These are phyloP conservation scores for Hemileccinum hortonii DNA, from an alignment of 1,284 basidiomycete species.

Conservation along the genomic window DNA sequence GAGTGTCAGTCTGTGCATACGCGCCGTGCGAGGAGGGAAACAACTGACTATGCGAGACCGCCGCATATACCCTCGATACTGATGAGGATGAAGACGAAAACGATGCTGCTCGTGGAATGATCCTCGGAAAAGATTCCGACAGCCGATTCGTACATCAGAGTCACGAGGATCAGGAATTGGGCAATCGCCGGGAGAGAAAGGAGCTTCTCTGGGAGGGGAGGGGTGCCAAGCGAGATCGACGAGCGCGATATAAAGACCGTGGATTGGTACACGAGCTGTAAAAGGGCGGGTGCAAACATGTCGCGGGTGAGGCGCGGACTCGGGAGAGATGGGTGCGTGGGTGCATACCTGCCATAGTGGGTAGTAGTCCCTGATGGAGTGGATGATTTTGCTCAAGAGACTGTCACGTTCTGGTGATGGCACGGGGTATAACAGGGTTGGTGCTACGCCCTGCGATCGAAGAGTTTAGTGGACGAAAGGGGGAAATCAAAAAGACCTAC, in stretches of 20 bases:
- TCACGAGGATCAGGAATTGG: conserved; percentile 63
- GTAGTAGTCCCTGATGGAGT: conserved; percentile 90
- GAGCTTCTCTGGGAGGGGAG: conserved; percentile 71
- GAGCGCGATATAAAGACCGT: conserved; percentile 97
- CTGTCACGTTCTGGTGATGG: conserved; percentile 61
- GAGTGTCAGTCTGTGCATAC: background rate
- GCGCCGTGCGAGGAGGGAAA: background rate
- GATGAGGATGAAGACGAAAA: conserved; percentile 74
- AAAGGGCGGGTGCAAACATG: conserved; percentile 19
- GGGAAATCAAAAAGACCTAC: conserved; percentile 41
- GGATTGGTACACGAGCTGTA: conserved; percentile 79
- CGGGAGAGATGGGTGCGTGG: background rate
- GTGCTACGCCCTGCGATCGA: conserved; percentile 70
- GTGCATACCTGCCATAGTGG: conserved; percentile 82
- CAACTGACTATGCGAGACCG: conserved; percentile 82
- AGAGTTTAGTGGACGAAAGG: background rate
- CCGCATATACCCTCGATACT: conserved; percentile 86
- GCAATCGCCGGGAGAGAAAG: conserved; percentile 74
- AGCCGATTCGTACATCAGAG: conserved; percentile 66
- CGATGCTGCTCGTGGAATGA: conserved; percentile 55
- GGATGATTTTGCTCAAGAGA: conserved; percentile 74
- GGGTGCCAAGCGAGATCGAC: conserved; percentile 84
- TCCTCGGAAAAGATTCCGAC: conserved; percentile 59
- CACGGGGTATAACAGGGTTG: conserved; percentile 88
- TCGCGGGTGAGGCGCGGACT: conserved; percentile 13